Evolutionary conservation across 1,284 basidiomycete genomes (phyloP).

Genomic region (Cutaneotrichosporon sp.): DNA sequence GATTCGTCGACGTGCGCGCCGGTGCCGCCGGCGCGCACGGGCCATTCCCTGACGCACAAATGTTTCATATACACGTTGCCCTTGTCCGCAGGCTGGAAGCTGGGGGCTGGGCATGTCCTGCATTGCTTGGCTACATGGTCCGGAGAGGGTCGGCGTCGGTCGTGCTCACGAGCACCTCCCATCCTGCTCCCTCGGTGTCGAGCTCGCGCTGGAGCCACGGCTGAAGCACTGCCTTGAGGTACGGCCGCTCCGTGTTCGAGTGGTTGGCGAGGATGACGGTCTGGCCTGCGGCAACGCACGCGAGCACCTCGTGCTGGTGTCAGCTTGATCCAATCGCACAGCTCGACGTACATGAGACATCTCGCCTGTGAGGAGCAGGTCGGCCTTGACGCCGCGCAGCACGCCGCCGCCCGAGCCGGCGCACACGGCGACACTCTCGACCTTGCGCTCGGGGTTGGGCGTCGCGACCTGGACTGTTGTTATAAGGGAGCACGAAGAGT

Average conservation of each 20-base stretch:
- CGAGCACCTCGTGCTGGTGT: conserved; percentile 74
- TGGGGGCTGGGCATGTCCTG: neutral
- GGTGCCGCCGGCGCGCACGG: conserved; percentile 3
- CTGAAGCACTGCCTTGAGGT: conserved; percentile 66
- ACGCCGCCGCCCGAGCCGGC: conserved; percentile 70
- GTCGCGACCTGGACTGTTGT: conserved; percentile 73
- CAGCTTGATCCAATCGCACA: conserved; percentile 7
- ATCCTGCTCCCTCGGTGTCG: conserved; percentile 31
- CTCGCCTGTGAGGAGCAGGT: conserved; percentile 87
- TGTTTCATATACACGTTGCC: conserved; percentile 1
- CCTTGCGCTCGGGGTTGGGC: conserved; percentile 43
- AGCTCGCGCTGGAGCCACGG: conserved; percentile 63
- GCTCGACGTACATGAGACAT: conserved; percentile 71
- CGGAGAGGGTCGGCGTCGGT: conserved; percentile 27
- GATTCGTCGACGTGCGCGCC: neutral
- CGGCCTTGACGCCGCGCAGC: conserved; percentile 67
- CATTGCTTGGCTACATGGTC: conserved; percentile 13
- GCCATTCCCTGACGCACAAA: neutral
- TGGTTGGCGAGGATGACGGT: conserved; percentile 80
- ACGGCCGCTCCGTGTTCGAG: conserved; percentile 85
- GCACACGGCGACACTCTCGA: conserved; percentile 68
- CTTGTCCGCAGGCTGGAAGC: neutral
- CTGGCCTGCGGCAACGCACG: conserved; percentile 67
- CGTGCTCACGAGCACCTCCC: conserved; percentile 24
- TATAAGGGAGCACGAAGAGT: neutral